Evolutionary conservation across 805 yeast genomes (phyloP), one percentile per base, ranked within the genome.

Genomic region (Candida jianshihensis): DNA sequence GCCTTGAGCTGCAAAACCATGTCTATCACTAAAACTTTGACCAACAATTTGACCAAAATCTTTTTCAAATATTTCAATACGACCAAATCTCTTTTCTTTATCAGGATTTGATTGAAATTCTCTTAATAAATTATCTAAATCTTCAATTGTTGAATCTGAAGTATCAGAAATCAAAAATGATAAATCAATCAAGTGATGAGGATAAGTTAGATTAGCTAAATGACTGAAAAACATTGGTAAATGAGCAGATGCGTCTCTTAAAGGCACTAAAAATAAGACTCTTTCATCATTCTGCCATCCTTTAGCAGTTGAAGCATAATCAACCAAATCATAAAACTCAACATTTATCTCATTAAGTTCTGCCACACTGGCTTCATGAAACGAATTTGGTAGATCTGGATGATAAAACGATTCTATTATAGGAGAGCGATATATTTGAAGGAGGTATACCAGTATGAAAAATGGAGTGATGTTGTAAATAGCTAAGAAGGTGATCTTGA

Each of bases 1-100:
- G 11, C 96, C 97, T 60, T 90, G 97, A 1, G 95, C 96, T 11
- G 85, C 88, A 59, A 90, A 89, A 2, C 96, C 96, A 57, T 90
- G 97, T 55, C 97, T 70, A 56, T 88, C 97, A 42, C 84, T 75
- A 53, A 90, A 88, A 17, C 90, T 82, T 63, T 90, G 97, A 40
- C 97, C 96, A 43, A 90, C 81, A 31, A 74, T 73, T 56, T 89
- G 96, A 31, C 97, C 97, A 56, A 89, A 89, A 60, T 90, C 96
- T 56, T 86, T 89, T 58, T 86, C 92, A 56, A 66, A 87, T 35
- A 88, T 86, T 57, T 87, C 95, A 37, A 87, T 84, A 47, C 78
- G 77, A 25, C 96, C 95, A 60, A 84, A 85, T 41, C 79, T 73
- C 66, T 72, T 66, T n/a, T 64, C 40, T 16, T 62, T 60, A 61